These are phyloP conservation scores for apple (Malus domestica) DNA, from an alignment of 306 rosid genomes.

Conservation along the genomic window ASM211411v1 NC_041796.1:505501-506000, in stretches of 20 bases:
- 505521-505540: slow-evolving; percentile 32
- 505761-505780: neutral
- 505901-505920: neutral
- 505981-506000: slow-evolving; percentile 29
- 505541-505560: neutral
- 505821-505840: neutral
- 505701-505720: slow-evolving; percentile 94
- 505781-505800: neutral
- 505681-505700: slow-evolving; percentile 47
- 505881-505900: slow-evolving; percentile 32
- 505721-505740: slow-evolving; percentile 72
- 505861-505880: slow-evolving; percentile 7
- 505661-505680: neutral
- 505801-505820: neutral
- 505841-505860: neutral
- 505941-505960: slow-evolving; percentile 26
- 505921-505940: neutral
- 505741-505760: slow-evolving; percentile 26
- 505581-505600: neutral
- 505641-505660: neutral
- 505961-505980: neutral
- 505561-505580: slow-evolving; percentile 46
- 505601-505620: neutral
- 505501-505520: slow-evolving; percentile 30
- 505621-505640: neutral